These are phyloP conservation scores for Filobasidium uniguttulatum DNA, from an alignment of 1,284 basidiomycete species.

Conservation along the genomic window DNA sequence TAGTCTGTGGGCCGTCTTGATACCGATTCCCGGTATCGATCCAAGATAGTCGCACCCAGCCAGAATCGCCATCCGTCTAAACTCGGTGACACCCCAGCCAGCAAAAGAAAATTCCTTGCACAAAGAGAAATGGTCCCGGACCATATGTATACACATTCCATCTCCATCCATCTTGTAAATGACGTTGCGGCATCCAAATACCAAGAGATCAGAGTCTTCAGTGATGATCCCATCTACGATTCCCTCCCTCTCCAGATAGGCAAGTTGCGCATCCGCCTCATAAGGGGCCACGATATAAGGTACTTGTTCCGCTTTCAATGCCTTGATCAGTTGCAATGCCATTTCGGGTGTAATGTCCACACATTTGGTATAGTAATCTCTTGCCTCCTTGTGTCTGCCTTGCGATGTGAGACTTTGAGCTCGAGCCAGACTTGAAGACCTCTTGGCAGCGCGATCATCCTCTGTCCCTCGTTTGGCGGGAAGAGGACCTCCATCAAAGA, in stretches of 20 bases:
- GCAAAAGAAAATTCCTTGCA: slow-evolving; percentile 62
- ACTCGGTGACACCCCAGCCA: slow-evolving; percentile 80
- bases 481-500: slow-evolving; percentile 91
- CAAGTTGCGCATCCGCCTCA: slow-evolving; percentile 95
- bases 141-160: slow-evolving; percentile 63
- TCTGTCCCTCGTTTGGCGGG: slow-evolving; percentile 91
- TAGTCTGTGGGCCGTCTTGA: slow-evolving; percentile 83
- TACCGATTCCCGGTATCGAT: slow-evolving; percentile 86
- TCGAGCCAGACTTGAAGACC: slow-evolving; percentile 39
- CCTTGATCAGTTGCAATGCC: slow-evolving; percentile 96
- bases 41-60: slow-evolving; percentile 97
- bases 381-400: slow-evolving; percentile 63
- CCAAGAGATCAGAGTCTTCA: slow-evolving; percentile 94
- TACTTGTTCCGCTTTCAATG: slow-evolving; percentile 61
- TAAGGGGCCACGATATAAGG: slow-evolving; percentile 91
- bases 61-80: slow-evolving; percentile 90
- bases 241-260: slow-evolving; percentile 72
- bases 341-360: slow-evolving; percentile 93
- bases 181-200: slow-evolving; percentile 78
- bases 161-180: slow-evolving; percentile 71
- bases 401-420: slow-evolving; percentile 62
- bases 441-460: slow-evolving; percentile 50
- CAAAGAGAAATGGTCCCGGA: slow-evolving; percentile 59
- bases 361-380: slow-evolving; percentile 79
- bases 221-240: slow-evolving; percentile 87